Conservation (phyloP, 805 yeast genomes). For the Metschnikowia koreensis region DNA sequence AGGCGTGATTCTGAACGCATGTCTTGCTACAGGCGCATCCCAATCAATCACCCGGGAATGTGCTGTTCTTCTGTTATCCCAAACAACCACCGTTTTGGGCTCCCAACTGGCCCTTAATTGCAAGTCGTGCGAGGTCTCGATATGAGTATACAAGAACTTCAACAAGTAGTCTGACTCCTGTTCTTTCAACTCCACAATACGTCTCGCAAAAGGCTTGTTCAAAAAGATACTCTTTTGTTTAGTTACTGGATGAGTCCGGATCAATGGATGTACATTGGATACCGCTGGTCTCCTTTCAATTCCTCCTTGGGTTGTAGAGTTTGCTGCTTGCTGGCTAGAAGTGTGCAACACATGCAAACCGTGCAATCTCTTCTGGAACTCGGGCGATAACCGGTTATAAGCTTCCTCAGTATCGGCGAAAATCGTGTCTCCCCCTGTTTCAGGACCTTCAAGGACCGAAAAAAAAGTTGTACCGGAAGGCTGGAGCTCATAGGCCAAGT, state of each 20-base stretch:
- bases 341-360: constrained; percentile 70
- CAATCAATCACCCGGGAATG: constrained; percentile 74
- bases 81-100: constrained; percentile 64
- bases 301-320: constrained; percentile 54
- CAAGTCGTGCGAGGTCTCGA: constrained; percentile 54
- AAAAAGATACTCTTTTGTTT: constrained; percentile 57
- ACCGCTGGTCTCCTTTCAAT: constrained; percentile 65
- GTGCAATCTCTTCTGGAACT: constrained; percentile 53
- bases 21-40: constrained; percentile 60
- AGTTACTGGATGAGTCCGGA: constrained; percentile 72
- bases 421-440: constrained; percentile 75
- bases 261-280: constrained; percentile 64
- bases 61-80: constrained; percentile 74
- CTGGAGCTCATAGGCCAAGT: constrained; percentile 69
- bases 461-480: constrained; percentile 73
- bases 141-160: constrained; percentile 53
- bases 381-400: constrained; percentile 67
- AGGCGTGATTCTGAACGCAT: constrained; percentile 71
- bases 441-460: constrained; percentile 55
- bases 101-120: constrained; percentile 73
- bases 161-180: constrained; percentile 67
- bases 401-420: constrained; percentile 71
- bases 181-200: constrained; percentile 67
- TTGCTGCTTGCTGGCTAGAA: constrained; percentile 65
- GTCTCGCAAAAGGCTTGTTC: constrained; percentile 60